Base-by-base conservation (phyloP, 257 asterid species). In the Scutellaria galericulata region DNA sequence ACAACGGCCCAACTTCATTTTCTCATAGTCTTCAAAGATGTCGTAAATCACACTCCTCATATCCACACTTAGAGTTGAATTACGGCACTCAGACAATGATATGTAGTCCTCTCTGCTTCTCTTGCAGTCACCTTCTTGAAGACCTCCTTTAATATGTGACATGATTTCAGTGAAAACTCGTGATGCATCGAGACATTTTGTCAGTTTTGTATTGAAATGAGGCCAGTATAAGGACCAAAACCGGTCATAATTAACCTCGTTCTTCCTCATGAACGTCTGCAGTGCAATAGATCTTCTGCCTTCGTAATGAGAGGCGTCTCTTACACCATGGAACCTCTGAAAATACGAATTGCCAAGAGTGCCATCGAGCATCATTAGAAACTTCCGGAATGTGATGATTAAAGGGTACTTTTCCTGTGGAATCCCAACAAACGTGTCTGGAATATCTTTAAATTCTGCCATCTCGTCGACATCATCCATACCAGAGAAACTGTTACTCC, bases 321-420 rank as follows among this genome's bases (percentile, higher is more conserved):
- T 73, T 39, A 56, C 79, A 22, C 59, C 76, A 18, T 12, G 75
- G 68, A 87, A 87, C 61, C 94, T 82, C 68, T 81, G 79, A 64
- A 89, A 89, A 64, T 81, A 89, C 5, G 96, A 87, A 27, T 67
- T 61, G 7, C 85, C 83, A 11, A 87, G 31, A 39, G 90, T 81
- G 39, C 92, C 94, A 35, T 89, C 96, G 3, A 89, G 86, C 96
- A 87, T 89, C 92, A 89, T 78, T 54, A 89, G 31, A 64, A 89
- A 87, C 75, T 89, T 87, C n/a, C 76, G 89, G 61, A 89, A 89
- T 18, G 94, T 89, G 54, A 89, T 77, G 9, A 89, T 87, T 4
- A 89, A 89, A 22, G 94, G 96, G 71, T 83, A 87, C 70, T 78
- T 80, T 40, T 77, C 73, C 9, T 74, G 70, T 7, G 80, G 72